Evolutionary conservation across 148 eudicot species (phyloP).

Genomic region (Polygonum maritimum): DNA sequence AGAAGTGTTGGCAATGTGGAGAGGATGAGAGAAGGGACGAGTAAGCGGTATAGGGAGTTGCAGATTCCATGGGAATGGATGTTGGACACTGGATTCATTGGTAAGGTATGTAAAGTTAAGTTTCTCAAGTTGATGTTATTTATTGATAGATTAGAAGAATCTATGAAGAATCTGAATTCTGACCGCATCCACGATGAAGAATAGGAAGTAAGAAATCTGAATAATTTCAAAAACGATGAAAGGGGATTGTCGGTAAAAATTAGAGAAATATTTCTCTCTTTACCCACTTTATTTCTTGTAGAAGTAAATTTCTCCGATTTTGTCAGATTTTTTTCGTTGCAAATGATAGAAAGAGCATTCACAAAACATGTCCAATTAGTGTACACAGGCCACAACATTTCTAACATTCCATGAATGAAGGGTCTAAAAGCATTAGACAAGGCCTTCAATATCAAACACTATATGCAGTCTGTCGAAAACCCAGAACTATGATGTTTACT

Average conservation of each 20-base stretch:
- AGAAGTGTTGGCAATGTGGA: constrained; percentile 39
- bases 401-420: neutral
- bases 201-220: too few relatives aligned
- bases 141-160: too few relatives aligned
- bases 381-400: neutral
- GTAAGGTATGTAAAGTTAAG: constrained; percentile 40
- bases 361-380: too few relatives aligned
- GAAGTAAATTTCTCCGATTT: too few relatives aligned
- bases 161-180: too few relatives aligned
- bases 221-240: too few relatives aligned
- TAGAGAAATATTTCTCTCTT: too few relatives aligned
- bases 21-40: constrained; percentile 54
- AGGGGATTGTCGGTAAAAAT: too few relatives aligned
- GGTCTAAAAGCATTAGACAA: neutral
- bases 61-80: constrained; percentile 81
- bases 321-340: too few relatives aligned
- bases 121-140: neutral
- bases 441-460: neutral
- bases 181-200: too few relatives aligned
- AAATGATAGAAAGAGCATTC: too few relatives aligned
- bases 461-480: neutral
- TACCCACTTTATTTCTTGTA: too few relatives aligned
- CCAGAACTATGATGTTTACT: neutral
- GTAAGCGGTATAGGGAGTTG: constrained; percentile 49
- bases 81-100: constrained; percentile 51